A percentile compares a stretch with the other conserved stretches of the same genome.
Conservation (phyloP, 2,329 filamentous ascomycete species). For the Dichotomopilus funicola region DNA sequence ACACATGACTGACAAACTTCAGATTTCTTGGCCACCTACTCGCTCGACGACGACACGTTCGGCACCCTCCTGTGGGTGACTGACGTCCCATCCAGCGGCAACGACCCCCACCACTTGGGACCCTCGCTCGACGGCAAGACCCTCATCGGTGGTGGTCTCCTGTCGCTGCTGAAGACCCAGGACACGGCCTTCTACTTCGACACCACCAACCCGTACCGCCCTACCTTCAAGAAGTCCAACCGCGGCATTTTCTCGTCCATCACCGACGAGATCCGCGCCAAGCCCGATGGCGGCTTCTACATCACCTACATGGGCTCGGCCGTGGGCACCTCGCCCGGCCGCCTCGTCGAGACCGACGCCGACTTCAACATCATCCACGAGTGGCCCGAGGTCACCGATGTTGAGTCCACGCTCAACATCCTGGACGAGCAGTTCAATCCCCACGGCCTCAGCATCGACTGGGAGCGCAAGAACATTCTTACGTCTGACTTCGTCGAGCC, state of each 20-base stretch:
- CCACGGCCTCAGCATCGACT: conserved; percentile 54
- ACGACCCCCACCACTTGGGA: conserved; percentile 54
- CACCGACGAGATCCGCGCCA: conserved; percentile 56
- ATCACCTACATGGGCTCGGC: conserved; percentile 58
- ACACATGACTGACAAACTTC: no score
- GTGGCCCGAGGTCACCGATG: conserved; percentile 47
- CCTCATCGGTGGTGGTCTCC: conserved; percentile 49
- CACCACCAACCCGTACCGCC: conserved; percentile 50
- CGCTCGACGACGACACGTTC: conserved; percentile 54
- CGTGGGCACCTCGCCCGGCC: conserved; percentile 50
- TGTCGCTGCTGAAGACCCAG: conserved; percentile 51
- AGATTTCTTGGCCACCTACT: conserved; percentile 53
- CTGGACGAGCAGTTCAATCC: conserved; percentile 55
- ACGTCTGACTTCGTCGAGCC: conserved; percentile 60
- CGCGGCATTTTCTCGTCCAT: conserved; percentile 53
- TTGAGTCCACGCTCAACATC: conserved; percentile 47
- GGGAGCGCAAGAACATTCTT: conserved; percentile 48
- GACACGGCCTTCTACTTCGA: conserved; percentile 60
- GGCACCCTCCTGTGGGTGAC: conserved; percentile 52
- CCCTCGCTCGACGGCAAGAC: conserved; percentile 50
- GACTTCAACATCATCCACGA: conserved; percentile 56
- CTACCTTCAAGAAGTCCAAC: conserved; percentile 54
- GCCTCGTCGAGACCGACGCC: conserved; percentile 54
- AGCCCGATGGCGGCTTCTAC: conserved; percentile 55
- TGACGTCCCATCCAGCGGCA: conserved; percentile 53